A percentile compares a stretch with the other conserved stretches of the same genome.
Conservation (phyloP, 1,284 basidiomycete genomes). For the Bondarzewia mesenterica region DNA sequence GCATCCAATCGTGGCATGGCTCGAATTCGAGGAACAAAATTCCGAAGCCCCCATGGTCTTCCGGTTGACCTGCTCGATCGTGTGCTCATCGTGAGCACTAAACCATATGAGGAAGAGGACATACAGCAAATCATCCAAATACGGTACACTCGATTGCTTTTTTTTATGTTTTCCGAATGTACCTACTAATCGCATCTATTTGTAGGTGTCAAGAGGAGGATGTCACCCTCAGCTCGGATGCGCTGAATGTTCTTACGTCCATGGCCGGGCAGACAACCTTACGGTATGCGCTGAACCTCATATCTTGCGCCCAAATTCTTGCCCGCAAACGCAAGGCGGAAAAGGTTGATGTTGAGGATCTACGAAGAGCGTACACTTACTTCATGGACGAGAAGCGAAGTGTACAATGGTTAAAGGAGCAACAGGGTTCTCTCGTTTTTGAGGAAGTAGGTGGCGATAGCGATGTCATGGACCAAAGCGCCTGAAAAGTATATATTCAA, state of each 20-base stretch:
- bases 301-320: constrained; percentile 82
- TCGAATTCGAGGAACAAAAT: constrained; percentile 91
- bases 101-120: constrained; percentile 81
- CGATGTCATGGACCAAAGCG: constrained; percentile 26
- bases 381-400: constrained; percentile 96
- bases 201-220: constrained; percentile 91
- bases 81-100: constrained; percentile 92
- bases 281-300: constrained; percentile 87
- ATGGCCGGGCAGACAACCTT: constrained; percentile 86
- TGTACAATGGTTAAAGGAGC: constrained; percentile 89
- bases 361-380: constrained; percentile 78
- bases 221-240: constrained; percentile 74
- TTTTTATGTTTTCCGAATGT: neutral
- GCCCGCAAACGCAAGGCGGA: constrained; percentile 75
- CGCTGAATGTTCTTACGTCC: constrained; percentile 70
- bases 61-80: constrained; percentile 93
- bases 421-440: constrained; percentile 65
- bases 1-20: constrained; percentile 95
- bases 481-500: constrained; percentile 4
- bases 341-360: constrained; percentile 76
- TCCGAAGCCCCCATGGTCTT: constrained; percentile 90
- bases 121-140: constrained; percentile 91
- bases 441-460: constrained; percentile 45
- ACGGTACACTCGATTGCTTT: constrained; percentile 59
- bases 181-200: neutral